phyloP scores from a whole-genome alignment of 768 basidiomycete species.

The Mycena floridula region DNA sequence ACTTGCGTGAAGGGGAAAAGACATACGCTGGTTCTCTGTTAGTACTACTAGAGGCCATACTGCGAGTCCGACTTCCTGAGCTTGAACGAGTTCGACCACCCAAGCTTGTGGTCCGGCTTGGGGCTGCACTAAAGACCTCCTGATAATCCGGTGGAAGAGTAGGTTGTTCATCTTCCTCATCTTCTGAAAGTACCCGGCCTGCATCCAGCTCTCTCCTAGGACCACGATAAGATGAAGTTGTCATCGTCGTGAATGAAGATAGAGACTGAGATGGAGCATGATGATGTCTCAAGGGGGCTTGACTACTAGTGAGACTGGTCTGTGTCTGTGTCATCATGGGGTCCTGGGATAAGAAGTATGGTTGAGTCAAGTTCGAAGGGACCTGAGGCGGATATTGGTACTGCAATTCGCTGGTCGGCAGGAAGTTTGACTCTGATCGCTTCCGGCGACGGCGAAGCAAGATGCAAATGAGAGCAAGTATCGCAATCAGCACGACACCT shows the following conservation, averaged over 20 bases:
- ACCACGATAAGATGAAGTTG: too few relatives aligned
- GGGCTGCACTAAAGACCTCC: constrained; percentile 19
- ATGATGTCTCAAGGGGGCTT: neutral
- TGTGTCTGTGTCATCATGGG: neutral
- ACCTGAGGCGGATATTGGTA: neutral
- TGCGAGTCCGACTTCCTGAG: too few relatives aligned
- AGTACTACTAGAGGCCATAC: too few relatives aligned
- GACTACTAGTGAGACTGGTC: neutral
- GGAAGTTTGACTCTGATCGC: neutral
- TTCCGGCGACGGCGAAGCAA: constrained; percentile 9
- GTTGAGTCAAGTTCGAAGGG: too few relatives aligned
- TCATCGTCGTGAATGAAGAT: neutral
- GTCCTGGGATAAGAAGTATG: too few relatives aligned
- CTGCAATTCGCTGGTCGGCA: neutral
- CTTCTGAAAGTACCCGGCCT: constrained; percentile 11
- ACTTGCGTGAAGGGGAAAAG: too few relatives aligned
- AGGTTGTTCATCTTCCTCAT: constrained; percentile 13
- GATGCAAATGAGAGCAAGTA: constrained; percentile 19
- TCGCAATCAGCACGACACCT: constrained; percentile 23
- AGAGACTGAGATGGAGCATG: neutral
- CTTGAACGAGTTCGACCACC: too few relatives aligned
- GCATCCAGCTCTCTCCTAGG: constrained; percentile 17
- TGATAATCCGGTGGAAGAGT: constrained; percentile 24
- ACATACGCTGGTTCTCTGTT: too few relatives aligned
- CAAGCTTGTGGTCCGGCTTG: too few relatives aligned